Conservation (phyloP, 192 early-diverging fungal species). For the Coemansia sp. region DNA sequence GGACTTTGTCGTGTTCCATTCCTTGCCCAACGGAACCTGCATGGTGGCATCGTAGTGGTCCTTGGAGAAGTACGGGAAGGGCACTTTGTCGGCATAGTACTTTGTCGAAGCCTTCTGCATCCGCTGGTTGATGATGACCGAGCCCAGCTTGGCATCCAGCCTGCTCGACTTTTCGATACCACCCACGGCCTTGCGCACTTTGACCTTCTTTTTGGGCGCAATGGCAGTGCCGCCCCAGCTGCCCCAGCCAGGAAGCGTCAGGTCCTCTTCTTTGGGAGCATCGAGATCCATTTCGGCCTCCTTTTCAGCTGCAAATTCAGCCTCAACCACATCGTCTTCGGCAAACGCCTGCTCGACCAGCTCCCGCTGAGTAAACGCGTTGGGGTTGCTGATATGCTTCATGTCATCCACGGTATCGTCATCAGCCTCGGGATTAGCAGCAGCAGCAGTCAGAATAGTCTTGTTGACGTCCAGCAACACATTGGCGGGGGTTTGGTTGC, state of each 20-base stretch:
- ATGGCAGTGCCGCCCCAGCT: conserved; percentile 74
- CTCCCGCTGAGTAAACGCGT: conserved; percentile 69
- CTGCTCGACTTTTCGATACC: conserved; percentile 24
- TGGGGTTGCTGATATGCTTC: conserved; percentile 39
- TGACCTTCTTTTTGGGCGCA: conserved; percentile 61
- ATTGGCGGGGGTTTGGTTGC: conserved; percentile 24
- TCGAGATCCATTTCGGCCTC: conserved; percentile 65
- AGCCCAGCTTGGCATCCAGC: conserved; percentile 35
- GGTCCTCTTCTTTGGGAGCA: conserved; percentile 71
- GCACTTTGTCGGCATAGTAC: conserved; percentile 70
- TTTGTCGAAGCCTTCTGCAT: conserved; percentile 69
- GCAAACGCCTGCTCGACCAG: conserved; percentile 93
- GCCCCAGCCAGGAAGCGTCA: conserved; percentile 95
- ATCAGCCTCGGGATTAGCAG: conserved; percentile 5
- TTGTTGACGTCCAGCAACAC: conserved; percentile 71
- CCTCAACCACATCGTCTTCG: conserved; percentile 82
- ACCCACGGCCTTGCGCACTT: conserved; percentile 47
- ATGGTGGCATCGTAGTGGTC: conserved; percentile 90
- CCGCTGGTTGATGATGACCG: conserved; percentile 92
- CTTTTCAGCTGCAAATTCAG: conserved; percentile 91
- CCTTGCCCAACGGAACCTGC: conserved; percentile 84
- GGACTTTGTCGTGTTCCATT: conserved; percentile 86
- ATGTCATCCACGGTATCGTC: conserved; percentile 13
- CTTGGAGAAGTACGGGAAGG: conserved; percentile 77
- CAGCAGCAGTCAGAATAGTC: conserved; percentile 33